A percentile compares a stretch with the other conserved stretches of the same genome.
phyloP scores from a whole-genome alignment of 805 yeast genomes.

The Wickerhamomyces bisporus region DNA sequence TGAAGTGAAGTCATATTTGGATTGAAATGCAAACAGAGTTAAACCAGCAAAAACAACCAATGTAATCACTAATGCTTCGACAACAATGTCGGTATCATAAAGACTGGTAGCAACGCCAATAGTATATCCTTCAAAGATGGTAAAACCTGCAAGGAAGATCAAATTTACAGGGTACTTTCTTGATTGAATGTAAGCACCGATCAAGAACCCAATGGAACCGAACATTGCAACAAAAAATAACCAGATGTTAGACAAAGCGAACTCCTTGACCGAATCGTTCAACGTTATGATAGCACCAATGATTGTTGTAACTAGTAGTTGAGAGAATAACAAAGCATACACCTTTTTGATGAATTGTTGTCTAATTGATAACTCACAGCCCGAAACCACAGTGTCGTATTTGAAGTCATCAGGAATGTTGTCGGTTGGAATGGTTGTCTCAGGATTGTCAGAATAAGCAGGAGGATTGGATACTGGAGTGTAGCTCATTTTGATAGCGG shows the following conservation, averaged over 20 bases:
- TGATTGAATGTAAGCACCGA: slow-evolving; percentile 60
- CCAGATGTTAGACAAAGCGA: slow-evolving; percentile 59
- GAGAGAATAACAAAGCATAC: slow-evolving; percentile 63
- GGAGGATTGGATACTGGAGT: slow-evolving; percentile 24
- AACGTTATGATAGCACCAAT: slow-evolving; percentile 48
- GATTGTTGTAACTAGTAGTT: slow-evolving; percentile 55
- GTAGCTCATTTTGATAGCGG: slow-evolving; percentile 14
- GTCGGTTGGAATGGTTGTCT: slow-evolving; percentile 1
- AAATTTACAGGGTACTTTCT: slow-evolving; percentile 66
- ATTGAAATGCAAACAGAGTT: slow-evolving; percentile 69
- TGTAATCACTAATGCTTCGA: slow-evolving; percentile 70
- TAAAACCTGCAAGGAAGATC: slow-evolving; percentile 56
- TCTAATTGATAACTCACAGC: slow-evolving; percentile 71
- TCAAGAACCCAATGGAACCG: slow-evolving; percentile 59
- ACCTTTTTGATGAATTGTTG: slow-evolving; percentile 76
- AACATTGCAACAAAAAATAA: slow-evolving; percentile 48
- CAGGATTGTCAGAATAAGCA: slow-evolving; percentile 18
- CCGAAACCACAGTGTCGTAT: slow-evolving; percentile 69
- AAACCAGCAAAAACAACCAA: slow-evolving; percentile 69
- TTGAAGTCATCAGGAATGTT: slow-evolving; percentile 72
- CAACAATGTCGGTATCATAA: slow-evolving; percentile 56
- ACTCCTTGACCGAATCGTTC: slow-evolving; percentile 39
- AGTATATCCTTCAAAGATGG: slow-evolving; percentile 68
- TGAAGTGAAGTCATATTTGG: slow-evolving; percentile 67
- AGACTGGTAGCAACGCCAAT: slow-evolving; percentile 63